Conservation (phyloP, 139 green algal genomes). For the Gonium pectorale region DNA sequence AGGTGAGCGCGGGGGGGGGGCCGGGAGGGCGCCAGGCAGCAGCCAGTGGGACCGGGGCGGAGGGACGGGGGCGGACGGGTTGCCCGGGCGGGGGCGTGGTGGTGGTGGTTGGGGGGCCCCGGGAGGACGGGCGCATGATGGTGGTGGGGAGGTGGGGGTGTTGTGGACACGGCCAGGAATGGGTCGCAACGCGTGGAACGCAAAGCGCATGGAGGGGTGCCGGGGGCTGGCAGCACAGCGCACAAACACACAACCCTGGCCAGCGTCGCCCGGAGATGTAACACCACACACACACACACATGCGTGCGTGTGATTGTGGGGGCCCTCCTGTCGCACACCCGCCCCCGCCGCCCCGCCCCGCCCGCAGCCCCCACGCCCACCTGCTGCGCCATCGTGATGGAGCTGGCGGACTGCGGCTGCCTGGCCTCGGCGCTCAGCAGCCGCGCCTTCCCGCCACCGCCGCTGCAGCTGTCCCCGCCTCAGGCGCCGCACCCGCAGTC, state of each 20-base stretch:
- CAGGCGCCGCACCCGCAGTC: background rate
- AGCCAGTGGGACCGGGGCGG: too few relatives aligned
- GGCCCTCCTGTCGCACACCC: background rate
- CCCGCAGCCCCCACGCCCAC: background rate
- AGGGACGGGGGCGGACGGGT: too few relatives aligned
- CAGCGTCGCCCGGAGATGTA: too few relatives aligned
- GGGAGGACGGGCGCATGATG: background rate
- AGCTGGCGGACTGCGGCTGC: slow-evolving; percentile 32
- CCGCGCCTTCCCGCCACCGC: slow-evolving; percentile 23
- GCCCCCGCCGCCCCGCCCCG: background rate
- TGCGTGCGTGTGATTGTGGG: too few relatives aligned
- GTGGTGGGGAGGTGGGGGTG: background rate
- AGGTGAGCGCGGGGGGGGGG: background rate
- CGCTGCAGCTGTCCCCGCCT: background rate
- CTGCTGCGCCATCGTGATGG: slow-evolving; percentile 29
- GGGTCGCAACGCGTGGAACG: too few relatives aligned
- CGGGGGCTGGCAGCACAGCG: background rate
- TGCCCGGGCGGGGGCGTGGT: background rate
- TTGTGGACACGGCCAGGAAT: background rate
- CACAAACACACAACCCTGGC: background rate
- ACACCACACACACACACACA: too few relatives aligned
- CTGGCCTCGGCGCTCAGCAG: slow-evolving; percentile 2
- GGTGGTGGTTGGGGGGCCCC: background rate
- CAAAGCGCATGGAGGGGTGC: background rate
- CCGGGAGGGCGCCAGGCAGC: background rate